A percentile compares a stretch with the other conserved stretches of the same genome.
Evolutionary conservation across 129 eudicot genomes (phyloP).

Genomic region (Flaveria linearis): DNA sequence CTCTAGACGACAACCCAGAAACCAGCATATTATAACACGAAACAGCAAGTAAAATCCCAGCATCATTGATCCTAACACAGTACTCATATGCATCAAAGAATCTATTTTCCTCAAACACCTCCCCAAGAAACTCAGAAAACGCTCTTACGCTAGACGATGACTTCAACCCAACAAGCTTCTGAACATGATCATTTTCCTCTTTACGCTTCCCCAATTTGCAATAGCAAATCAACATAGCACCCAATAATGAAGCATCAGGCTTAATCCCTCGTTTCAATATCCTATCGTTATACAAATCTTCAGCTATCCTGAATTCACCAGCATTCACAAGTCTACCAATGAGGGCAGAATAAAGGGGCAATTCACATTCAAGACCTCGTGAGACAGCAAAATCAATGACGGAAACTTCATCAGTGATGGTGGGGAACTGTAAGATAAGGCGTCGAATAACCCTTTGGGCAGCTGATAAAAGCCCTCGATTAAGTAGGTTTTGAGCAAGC

Average conservation of each 20-base stretch:
- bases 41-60: constrained; percentile 39
- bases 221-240: constrained; percentile 56
- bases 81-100: constrained; percentile 48
- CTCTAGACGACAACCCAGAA: constrained; percentile 45
- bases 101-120: constrained; percentile 41
- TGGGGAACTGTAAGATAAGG: constrained; percentile 40
- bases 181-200: constrained; percentile 49
- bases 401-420: constrained; percentile 39
- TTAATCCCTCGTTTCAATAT: constrained; percentile 41
- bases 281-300: constrained; percentile 42
- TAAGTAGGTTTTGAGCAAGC: constrained; percentile 42
- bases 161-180: constrained; percentile 32
- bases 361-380: constrained; percentile 46
- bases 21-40: constrained; percentile 56
- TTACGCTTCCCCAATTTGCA: constrained; percentile 52
- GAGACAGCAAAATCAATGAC: constrained; percentile 43
- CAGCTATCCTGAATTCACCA: constrained; percentile 46
- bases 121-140: constrained; percentile 33
- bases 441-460: constrained; percentile 50
- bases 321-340: constrained; percentile 47
- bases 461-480: constrained; percentile 45
- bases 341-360: constrained; percentile 35
- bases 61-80: constrained; percentile 39
- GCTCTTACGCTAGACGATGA: constrained; percentile 21
- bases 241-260: constrained; percentile 32